Base-by-base conservation (phyloP, 2,329 filamentous ascomycete genomes). In the Colletotrichum sp. region DNA sequence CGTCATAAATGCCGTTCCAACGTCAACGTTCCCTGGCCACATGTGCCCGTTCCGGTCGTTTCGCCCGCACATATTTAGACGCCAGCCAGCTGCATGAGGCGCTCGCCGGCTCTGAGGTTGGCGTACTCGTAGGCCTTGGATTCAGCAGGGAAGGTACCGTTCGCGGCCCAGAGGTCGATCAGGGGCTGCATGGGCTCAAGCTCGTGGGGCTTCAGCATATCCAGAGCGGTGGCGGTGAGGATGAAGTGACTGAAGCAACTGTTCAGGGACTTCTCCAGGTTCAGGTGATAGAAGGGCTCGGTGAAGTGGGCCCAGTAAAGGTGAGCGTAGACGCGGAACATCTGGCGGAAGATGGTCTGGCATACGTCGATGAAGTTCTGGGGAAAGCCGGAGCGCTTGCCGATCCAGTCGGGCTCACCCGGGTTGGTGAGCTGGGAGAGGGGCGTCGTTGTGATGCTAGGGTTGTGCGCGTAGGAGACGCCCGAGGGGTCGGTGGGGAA, bases 261-360 rank as follows among this genome's bases (percentile, higher is more conserved):
- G 88, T 97, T 97, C 77, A 96, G 90, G 80, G 95, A 93, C 83
- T 96, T 94, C 84, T 94, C 93, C 12, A 94, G 88, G 86, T 95
- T 95, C 79, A 96, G 90, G 84, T 96, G 93, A 86, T 95, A 96
- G 85, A 96, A 95, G 7, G 94, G 94, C 79, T 95, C 94, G 77
- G 93, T 88, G 85, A 95, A 99, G 86, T 99, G 97, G 73, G 96
- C 95, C 91, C 98, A 98, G 89, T 99, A 99, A 77, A 99, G 92
- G 86, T 99, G 97, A 64, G 97, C 94, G 83, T 99, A 99, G 80
- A 98, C 96, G 76, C 97, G 95, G 90, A 99, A 99, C 94, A 99
- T 99, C 87, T 98, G 97, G 81, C 96, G 94, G 88, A 98, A 96
- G 82, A 98, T 97, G 79, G 94, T 94, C 88, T 98, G 96, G 88